These are phyloP conservation scores for Patellifolia procumbens DNA, from an alignment of 179 eudicot genomes.

Conservation along the genomic window DNA sequence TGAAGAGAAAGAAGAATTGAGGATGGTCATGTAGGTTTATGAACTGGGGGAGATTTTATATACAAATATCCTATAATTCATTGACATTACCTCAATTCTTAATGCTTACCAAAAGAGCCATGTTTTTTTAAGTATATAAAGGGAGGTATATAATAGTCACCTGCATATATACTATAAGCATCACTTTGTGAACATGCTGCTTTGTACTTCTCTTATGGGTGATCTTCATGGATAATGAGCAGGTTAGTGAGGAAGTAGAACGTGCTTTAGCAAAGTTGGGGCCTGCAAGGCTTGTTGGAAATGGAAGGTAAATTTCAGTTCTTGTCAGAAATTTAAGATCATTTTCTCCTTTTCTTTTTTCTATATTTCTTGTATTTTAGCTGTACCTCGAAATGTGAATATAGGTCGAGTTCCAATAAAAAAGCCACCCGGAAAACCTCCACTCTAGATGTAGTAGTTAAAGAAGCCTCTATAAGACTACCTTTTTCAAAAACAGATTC, in stretches of 20 bases:
- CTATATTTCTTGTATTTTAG: background rate
- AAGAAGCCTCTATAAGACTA: too few relatives aligned
- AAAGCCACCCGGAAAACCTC: too few relatives aligned
- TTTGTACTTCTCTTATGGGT: conserved; percentile 3
- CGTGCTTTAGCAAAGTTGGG: conserved; percentile 93
- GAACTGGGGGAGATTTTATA: too few relatives aligned
- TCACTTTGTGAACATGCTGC: background rate
- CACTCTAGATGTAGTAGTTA: too few relatives aligned
- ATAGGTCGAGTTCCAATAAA: background rate
- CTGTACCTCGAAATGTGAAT: conserved; percentile 5
- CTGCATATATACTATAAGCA: background rate
- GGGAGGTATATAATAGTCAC: background rate
- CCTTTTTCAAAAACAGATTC: too few relatives aligned
- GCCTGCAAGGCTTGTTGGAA: conserved; percentile 63
- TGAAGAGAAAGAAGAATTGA: too few relatives aligned
- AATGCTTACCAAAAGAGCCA: too few relatives aligned
- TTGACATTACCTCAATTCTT: too few relatives aligned
- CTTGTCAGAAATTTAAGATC: background rate
- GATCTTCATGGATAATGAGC: conserved; percentile 26
- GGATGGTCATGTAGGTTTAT: too few relatives aligned
- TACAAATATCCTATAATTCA: too few relatives aligned
- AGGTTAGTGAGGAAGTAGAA: conserved; percentile 99
- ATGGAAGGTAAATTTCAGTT: conserved; percentile 57
- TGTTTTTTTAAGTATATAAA: too few relatives aligned
- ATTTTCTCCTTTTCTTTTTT: background rate